Evolutionary conservation across 2,329 filamentous ascomycete genomes (phyloP).

Genomic region (Penicillium sp.): DNA sequence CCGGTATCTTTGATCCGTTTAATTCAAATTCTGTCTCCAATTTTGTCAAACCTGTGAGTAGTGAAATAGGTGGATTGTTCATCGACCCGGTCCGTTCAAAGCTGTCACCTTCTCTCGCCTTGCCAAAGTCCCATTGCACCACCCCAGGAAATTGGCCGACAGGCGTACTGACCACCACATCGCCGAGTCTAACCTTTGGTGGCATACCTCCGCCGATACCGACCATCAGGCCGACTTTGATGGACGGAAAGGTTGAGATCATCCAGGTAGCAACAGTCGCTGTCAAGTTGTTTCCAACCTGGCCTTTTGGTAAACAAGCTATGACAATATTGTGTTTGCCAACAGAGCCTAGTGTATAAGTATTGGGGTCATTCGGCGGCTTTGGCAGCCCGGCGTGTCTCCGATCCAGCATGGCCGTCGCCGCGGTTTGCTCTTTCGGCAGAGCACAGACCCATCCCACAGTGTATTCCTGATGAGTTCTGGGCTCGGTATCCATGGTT

Average conservation of each 20-base stretch:
- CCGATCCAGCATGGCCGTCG: conserved; percentile 12
- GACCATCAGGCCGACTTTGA: conserved; percentile 4
- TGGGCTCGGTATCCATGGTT: no score
- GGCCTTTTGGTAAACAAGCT: not conserved
- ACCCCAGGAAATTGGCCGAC: not conserved
- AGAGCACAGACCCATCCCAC: conserved; percentile 1
- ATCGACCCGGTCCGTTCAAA: not conserved
- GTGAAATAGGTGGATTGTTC: conserved; percentile 1
- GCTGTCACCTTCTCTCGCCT: not conserved
- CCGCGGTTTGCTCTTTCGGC: not conserved
- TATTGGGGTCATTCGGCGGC: not conserved
- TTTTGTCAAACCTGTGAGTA: not conserved
- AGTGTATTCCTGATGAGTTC: conserved; percentile 2
- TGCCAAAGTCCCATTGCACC: conserved; percentile 1
- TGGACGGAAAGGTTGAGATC: not conserved
- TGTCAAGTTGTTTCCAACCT: not conserved
- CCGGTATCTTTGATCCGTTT: not conserved
- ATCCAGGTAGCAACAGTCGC: not conserved
- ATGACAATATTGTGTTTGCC: conserved; percentile 1
- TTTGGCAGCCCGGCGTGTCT: not conserved
- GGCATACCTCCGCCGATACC: conserved; percentile 6
- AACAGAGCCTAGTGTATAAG: not conserved
- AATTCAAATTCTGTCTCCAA: not conserved
- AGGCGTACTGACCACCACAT: conserved; percentile 7
- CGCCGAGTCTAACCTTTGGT: not conserved